A percentile compares a stretch with the other conserved stretches of the same genome.
Conservation (phyloP, 345 rosid genomes). For the Moringa oleifera region DNA sequence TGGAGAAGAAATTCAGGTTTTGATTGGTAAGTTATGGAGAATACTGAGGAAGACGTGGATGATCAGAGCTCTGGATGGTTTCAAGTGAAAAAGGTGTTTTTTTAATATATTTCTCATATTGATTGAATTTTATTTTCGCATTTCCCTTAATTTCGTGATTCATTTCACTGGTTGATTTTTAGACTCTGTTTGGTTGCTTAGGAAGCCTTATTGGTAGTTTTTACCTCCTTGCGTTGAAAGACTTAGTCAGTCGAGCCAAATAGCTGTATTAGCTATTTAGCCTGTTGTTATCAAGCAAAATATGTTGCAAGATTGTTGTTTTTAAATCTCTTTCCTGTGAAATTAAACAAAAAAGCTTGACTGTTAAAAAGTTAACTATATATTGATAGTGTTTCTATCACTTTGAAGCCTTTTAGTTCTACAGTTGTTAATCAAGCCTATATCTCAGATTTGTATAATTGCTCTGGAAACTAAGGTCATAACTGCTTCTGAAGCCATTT, state of each 20-base stretch:
- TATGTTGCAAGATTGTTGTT: background rate
- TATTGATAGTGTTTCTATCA: too few relatives aligned
- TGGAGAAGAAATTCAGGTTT: constrained; percentile 13
- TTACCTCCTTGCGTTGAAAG: background rate
- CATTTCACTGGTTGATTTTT: background rate
- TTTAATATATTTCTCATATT: constrained; percentile 2
- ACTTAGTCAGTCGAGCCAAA: background rate
- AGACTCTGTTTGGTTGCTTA: background rate
- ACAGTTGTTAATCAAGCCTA: too few relatives aligned
- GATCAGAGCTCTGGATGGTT: constrained; percentile 74
- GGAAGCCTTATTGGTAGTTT: constrained; percentile 4
- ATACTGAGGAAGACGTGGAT: constrained; percentile 35
- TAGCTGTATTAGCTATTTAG: background rate
- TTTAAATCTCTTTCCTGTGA: background rate
- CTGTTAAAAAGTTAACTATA: too few relatives aligned
- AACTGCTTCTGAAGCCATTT: too few relatives aligned
- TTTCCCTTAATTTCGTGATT: constrained; percentile 3
- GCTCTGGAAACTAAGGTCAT: too few relatives aligned
- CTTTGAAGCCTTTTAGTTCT: background rate
- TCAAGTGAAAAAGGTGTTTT: constrained; percentile 57
- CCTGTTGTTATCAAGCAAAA: background rate
- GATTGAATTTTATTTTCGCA: background rate
- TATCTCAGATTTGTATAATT: too few relatives aligned
- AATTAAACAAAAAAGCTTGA: too few relatives aligned
- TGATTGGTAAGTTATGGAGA: constrained; percentile 37